phyloP scores from a whole-genome alignment of 2,329 filamentous ascomycete genomes.

The Blumeria graminis region DNA sequence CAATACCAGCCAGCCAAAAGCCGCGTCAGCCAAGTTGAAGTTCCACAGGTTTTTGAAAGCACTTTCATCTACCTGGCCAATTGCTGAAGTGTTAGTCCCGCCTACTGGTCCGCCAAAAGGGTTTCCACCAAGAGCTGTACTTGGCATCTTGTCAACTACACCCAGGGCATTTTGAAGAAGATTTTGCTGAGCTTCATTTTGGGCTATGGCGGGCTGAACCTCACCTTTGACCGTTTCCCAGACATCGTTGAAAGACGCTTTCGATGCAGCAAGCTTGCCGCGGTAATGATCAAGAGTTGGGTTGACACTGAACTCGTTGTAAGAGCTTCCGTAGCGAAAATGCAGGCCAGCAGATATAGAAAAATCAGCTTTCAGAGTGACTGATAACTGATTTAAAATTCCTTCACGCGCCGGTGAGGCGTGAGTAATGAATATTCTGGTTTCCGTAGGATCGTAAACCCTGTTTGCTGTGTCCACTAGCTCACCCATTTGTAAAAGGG shows the following conservation, averaged over 20 bases:
- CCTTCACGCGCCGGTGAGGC: conserved; percentile 91
- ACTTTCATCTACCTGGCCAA: conserved; percentile 88
- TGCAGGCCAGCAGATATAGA: conserved; percentile 93
- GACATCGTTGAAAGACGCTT: conserved; percentile 95
- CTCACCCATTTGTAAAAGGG: conserved; percentile 91
- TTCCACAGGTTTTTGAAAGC: conserved; percentile 99
- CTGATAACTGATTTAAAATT: conserved; percentile 89
- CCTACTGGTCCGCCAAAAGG: conserved; percentile 75
- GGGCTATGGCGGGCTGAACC: conserved; percentile 78
- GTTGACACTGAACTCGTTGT: conserved; percentile 99
- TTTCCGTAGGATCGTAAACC: conserved; percentile 95
- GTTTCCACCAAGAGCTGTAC: conserved; percentile 81
- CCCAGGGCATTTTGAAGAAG: conserved; percentile 75
- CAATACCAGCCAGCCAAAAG: conserved; percentile 84
- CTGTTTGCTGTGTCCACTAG: conserved; percentile 93
- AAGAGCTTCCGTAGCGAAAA: conserved; percentile 96
- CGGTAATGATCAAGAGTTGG: conserved; percentile 95
- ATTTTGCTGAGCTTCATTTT: conserved; percentile 85
- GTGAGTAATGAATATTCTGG: conserved; percentile 86
- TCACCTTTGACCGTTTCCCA: conserved; percentile 97
- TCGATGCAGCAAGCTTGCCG: conserved; percentile 90
- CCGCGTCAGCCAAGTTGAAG: conserved; percentile 92
- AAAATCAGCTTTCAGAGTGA: conserved; percentile 93
- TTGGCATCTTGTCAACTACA: conserved; percentile 95
- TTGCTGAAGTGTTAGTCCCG: conserved; percentile 36